These are phyloP conservation scores for Termitomyces sp. DNA, from an alignment of 768 basidiomycete genomes.

Conservation along the genomic window DNA sequence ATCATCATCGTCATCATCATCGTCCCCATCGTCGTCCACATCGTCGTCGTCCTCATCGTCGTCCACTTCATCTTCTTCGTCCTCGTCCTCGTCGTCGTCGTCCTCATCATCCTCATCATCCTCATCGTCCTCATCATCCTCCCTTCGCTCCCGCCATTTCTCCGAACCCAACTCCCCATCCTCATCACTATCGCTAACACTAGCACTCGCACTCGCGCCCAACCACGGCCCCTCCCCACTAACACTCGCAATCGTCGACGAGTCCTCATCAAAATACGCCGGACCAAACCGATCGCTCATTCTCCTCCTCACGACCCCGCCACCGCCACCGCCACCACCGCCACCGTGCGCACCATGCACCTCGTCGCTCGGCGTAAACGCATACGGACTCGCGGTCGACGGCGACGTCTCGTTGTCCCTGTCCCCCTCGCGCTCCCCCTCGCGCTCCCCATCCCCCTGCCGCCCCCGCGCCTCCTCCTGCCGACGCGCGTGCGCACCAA, in stretches of 20 bases:
- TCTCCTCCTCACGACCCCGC: not conserved
- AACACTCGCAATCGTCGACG: slow-evolving; percentile 48
- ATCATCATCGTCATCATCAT: slow-evolving; percentile 12
- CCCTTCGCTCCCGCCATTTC: slow-evolving; percentile 10
- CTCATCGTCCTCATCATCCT: slow-evolving; percentile 27
- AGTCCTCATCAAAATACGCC: slow-evolving; percentile 40
- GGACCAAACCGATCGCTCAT: slow-evolving; percentile 16
- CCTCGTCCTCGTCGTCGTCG: slow-evolving; percentile 1
- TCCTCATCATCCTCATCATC: not conserved
- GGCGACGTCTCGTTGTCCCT: not conserved
- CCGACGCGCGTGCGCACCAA: not conserved
- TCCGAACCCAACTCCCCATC: slow-evolving; percentile 23
- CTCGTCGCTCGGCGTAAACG: not conserved
- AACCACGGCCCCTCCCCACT: not conserved
- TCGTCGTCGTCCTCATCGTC: slow-evolving; percentile 15
- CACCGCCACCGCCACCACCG: not conserved
- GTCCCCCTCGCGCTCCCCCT: not conserved
- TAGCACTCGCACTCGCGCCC: not conserved
- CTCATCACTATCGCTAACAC: slow-evolving; percentile 4
- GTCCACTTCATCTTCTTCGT: slow-evolving; percentile 22
- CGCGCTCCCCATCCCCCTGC: not conserved
- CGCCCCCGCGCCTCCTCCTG: no score
- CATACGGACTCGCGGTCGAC: not conserved
- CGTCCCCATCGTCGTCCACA: not conserved
- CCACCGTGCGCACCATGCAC: not conserved